Conservation (phyloP, 2,329 filamentous ascomycete genomes). For the Torrubiellomyces zombiae region DNA sequence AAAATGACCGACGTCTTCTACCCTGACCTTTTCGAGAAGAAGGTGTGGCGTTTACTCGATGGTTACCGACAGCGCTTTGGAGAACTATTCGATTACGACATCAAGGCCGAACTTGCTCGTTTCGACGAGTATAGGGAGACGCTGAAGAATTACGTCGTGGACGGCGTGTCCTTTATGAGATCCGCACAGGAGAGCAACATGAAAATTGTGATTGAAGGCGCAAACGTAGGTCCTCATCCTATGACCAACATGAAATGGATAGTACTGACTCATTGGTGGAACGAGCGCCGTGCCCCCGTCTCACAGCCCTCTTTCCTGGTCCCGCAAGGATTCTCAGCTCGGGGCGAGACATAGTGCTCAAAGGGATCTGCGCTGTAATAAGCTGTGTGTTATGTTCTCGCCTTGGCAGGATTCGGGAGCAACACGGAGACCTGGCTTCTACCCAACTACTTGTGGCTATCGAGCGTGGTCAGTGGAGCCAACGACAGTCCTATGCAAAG, state of each 20-base stretch:
- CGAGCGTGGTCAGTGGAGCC: conserved; percentile 1
- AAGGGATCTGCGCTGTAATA: conserved; percentile 1
- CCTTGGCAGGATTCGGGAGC: conserved; percentile 1
- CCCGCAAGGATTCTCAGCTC: conserved; percentile 2
- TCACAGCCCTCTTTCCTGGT: conserved; percentile 6
- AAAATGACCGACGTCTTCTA: conserved; percentile 53
- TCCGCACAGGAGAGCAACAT: conserved; percentile 40
- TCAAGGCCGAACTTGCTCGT: conserved; percentile 46
- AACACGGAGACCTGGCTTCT: conserved; percentile 2
- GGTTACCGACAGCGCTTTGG: conserved; percentile 51
- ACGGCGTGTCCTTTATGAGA: conserved; percentile 48
- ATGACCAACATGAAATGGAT: background rate
- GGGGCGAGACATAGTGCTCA: conserved; percentile 1
- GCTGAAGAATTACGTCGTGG: conserved; percentile 37
- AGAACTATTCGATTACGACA: conserved; percentile 43
- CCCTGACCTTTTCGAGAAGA: conserved; percentile 46
- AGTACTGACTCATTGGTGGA: conserved; percentile 2
- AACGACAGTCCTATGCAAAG: conserved; percentile 1
- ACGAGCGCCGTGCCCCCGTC: conserved; percentile 8
- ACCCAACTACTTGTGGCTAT: conserved; percentile 1
- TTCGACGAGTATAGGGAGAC: conserved; percentile 41
- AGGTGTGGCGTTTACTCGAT: conserved; percentile 41
- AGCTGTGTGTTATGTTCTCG: background rate
- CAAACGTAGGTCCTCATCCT: conserved; percentile 14
- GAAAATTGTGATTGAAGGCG: conserved; percentile 54